Evolutionary conservation across 768 basidiomycete species (phyloP), one percentile per base, ranked within the genome.

Genomic region (Crucibulum laeve): DNA sequence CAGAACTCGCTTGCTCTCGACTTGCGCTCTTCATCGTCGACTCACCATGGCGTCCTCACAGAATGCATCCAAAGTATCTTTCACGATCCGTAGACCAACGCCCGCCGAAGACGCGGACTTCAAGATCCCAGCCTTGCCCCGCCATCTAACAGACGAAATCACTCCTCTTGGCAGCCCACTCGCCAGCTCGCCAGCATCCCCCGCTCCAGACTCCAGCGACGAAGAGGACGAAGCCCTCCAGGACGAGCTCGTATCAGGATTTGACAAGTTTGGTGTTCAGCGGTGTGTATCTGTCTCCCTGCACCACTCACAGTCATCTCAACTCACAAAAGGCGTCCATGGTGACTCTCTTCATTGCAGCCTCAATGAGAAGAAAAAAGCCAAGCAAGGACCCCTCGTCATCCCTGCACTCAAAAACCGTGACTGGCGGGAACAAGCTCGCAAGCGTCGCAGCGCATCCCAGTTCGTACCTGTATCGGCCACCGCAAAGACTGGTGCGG

Each of bases 351-450:
- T 43, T 54, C 52, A 40, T 53, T n/a, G 11, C 45, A 82, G 76
- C 43, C 53, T 75, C 23, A 64, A 67, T 50, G 71, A 69, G 44
- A 67, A 70, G 43, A 73, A 66, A 32, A 70, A 70, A 48, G 69
- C 59, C 40, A 64, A 74, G 8, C 58, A 77, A 30, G 77, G 69
- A 3, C 88, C 88, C 0, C 74, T 96, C 6, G 81, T 96, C 26
- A 98, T 99, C 35, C 84, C 94, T 13, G 71, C 91, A 1, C 70
- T 90, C 35, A 71, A 91, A 53, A 95, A 97, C 56, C 77, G 81
- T 21, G 94, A 99, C 58, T 99, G 95, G 95, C 71, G 91, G 32
- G 86, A 82, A 40, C 64, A 80, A 5, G 88, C 89, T 13, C 73
- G 85, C 32, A 83, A 79, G 58, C 72, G 87, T 55, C 79, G 73